Base-by-base conservation (phyloP, 192 early-diverging fungal species). In the Gaertneriomyces semiglobifer region DNA sequence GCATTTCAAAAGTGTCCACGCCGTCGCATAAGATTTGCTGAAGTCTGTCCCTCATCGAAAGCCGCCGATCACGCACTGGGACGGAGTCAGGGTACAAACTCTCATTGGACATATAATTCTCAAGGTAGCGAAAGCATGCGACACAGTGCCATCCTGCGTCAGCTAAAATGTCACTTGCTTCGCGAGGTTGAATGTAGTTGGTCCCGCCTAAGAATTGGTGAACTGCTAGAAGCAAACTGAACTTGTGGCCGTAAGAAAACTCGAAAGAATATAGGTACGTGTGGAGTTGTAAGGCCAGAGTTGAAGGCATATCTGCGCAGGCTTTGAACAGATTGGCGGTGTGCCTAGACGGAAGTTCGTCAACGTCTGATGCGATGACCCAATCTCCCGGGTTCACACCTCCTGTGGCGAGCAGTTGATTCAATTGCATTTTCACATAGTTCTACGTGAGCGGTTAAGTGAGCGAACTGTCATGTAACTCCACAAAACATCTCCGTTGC, bases 71-170 rank as follows among this genome's bases (percentile, higher is more conserved):
- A 1, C 63, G 56, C 45, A 87, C 75, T 5, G 85, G 74, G 40
- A 86, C 85, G 5, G 83, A 58, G 69, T 87, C 85, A 10, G 82
- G 81, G 62, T 87, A 88, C 2, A 76, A 80, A 38, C 69, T 58
- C 83, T 84, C 84, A 62, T 88, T 88, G 78, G 86, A 87, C 43
- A 71, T 68, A 60, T 84, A 85, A 39, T 88, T 85, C 6, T 70
- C 44, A 12, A 88, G 61, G 0, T 39, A 46, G 33, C 77, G 70
- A 58, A 88, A 88, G 62, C 87, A 88, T 66, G 81, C 86, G 4
- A 74, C 77, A 61, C 85, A 88, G 66, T 88, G 87, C 85, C 85
- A 88, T 4, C 86, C 86, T 65, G 86, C 77, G 63, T 84, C 83
- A 16, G 76, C 69, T 16, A 88, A 67, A 11, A 86, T 68, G 47